Conservation (phyloP, 495 filamentous ascomycete genomes). For the Daldinia concentrica region DNA sequence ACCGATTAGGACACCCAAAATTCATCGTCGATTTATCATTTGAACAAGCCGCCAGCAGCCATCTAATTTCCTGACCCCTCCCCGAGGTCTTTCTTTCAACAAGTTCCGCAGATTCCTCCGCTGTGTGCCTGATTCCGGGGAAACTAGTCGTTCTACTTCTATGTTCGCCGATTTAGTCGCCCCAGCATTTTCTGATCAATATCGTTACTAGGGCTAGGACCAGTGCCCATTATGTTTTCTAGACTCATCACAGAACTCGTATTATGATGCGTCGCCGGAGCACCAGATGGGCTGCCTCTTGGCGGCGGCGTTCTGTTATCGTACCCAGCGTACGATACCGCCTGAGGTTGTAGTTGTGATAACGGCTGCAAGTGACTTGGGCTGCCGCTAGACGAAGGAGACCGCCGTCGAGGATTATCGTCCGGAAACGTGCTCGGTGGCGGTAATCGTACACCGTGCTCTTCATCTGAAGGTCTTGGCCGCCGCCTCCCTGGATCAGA, state of each 20-base stretch:
- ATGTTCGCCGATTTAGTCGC: conserved; percentile 43
- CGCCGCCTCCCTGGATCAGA: conserved; percentile 45
- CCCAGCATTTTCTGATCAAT: conserved; percentile 60
- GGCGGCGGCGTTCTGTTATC: conserved; percentile 43
- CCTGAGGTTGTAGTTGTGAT: conserved; percentile 44
- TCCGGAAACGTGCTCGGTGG: conserved; percentile 56
- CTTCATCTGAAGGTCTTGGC: conserved; percentile 54
- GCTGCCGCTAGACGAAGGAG: conserved; percentile 55
- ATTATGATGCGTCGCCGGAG: conserved; percentile 38
- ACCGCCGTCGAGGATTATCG: conserved; percentile 57
- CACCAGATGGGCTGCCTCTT: conserved; percentile 40
- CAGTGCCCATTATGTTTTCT: conserved; percentile 51
- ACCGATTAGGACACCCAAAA: conserved; percentile 34
- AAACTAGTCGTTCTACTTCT: conserved; percentile 9
- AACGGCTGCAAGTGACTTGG: conserved; percentile 51
- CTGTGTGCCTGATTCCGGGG: conserved; percentile 13
- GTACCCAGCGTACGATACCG: conserved; percentile 35
- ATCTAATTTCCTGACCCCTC: conserved; percentile 31
- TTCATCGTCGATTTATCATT: conserved; percentile 23
- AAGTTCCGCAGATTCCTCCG: conserved; percentile 20
- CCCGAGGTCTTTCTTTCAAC: background rate
- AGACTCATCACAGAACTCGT: conserved; percentile 57
- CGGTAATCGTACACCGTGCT: conserved; percentile 54
- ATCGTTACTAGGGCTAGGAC: conserved; percentile 38
- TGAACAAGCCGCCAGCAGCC: conserved; percentile 39